Percentiles rank a stretch among this genome's conserved stretches.
Conservation (phyloP, 768 basidiomycete genomes). For the Panaeolus cyanescens region DNA sequence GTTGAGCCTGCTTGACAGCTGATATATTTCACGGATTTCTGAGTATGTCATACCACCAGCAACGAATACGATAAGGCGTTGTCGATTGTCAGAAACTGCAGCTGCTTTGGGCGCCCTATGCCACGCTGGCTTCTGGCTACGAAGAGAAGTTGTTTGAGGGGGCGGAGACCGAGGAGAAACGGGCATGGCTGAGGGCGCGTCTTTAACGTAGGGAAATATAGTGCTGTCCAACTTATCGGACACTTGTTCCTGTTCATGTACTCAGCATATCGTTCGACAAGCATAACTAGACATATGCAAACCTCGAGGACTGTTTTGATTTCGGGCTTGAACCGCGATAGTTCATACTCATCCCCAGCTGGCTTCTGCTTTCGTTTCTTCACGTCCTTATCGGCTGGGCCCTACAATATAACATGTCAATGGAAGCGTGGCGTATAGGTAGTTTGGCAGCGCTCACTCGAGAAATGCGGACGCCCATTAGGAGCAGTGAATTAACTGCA, state of each 20-base stretch:
- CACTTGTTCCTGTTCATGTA: conserved; percentile 72
- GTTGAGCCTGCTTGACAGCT: conserved; percentile 69
- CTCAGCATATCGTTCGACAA: background rate
- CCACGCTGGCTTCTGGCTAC: conserved; percentile 90
- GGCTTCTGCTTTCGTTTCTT: conserved; percentile 83
- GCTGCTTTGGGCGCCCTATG: conserved; percentile 69
- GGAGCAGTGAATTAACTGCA: conserved; percentile 82
- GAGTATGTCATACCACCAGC: conserved; percentile 97
- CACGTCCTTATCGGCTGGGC: conserved; percentile 72
- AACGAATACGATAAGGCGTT: conserved; percentile 86
- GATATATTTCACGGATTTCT: conserved; percentile 88
- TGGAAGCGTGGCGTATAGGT: background rate
- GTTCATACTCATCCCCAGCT: conserved; percentile 93
- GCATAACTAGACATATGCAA: conserved; percentile 4
- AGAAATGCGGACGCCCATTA: conserved; percentile 81
- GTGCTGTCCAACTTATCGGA: conserved; percentile 74
- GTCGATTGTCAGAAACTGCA: conserved; percentile 53
- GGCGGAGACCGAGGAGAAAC: conserved; percentile 50
- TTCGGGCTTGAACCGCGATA: conserved; percentile 90
- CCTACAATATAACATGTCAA: conserved; percentile 39
- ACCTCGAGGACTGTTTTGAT: conserved; percentile 86
- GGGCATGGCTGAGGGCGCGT: conserved; percentile 60
- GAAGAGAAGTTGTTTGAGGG: conserved; percentile 71
- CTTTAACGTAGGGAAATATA: conserved; percentile 89
- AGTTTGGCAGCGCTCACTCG: conserved; percentile 55